These are phyloP conservation scores for Morella rubra DNA, from an alignment of 306 rosid species.

Conservation along the genomic window DNA sequence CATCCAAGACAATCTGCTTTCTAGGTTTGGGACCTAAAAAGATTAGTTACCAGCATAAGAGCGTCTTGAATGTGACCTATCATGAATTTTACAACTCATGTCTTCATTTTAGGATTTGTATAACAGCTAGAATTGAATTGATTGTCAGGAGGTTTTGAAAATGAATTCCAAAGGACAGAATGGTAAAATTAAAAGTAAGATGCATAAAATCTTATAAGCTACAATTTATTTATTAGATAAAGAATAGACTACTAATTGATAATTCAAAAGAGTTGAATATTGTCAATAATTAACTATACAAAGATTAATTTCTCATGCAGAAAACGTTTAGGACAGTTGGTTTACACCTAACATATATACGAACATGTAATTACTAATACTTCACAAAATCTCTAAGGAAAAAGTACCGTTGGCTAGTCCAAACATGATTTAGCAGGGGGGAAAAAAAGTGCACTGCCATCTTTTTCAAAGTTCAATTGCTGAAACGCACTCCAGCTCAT, in stretches of 20 bases:
- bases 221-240: background rate
- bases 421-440: background rate
- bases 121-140: background rate
- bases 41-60: conserved; percentile 21
- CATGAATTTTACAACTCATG: background rate
- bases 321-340: background rate
- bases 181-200: background rate
- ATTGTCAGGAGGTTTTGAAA: background rate
- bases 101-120: background rate
- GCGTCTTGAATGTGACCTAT: conserved; percentile 5
- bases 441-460: background rate
- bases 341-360: background rate
- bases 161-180: background rate
- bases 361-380: background rate
- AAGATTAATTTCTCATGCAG: background rate
- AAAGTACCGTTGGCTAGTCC: background rate
- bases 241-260: background rate
- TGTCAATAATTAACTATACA: background rate
- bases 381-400: background rate
- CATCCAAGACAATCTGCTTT: conserved; percentile 87
- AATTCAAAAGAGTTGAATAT: background rate
- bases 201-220: background rate
- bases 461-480: background rate
- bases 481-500: background rate
- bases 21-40: conserved; percentile 59